Conservation (phyloP, 2,329 filamentous ascomycete genomes). For the Pseudogymnoascus sp. region DNA sequence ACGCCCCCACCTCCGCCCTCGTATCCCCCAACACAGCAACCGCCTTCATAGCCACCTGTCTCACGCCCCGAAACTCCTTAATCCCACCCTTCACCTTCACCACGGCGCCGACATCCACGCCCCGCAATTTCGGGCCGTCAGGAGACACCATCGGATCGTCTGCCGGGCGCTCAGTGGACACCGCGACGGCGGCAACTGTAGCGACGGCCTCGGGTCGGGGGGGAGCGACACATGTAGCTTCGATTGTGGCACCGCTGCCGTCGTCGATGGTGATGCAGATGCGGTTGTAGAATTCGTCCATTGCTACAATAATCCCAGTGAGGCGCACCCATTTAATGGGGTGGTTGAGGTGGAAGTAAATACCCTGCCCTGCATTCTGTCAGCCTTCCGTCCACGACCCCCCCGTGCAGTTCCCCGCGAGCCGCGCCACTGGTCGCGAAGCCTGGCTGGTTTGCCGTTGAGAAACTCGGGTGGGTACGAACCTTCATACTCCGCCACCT, state of each 20-base stretch:
- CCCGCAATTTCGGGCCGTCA: slow-evolving; percentile 18
- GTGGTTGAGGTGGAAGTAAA: slow-evolving; percentile 64
- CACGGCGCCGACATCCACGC: slow-evolving; percentile 44
- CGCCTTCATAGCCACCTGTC: slow-evolving; percentile 46
- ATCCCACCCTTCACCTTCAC: slow-evolving; percentile 50
- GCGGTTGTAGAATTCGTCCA: slow-evolving; percentile 41
- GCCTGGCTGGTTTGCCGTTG: neutral
- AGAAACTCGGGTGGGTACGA: slow-evolving; percentile 10
- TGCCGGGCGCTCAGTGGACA: neutral
- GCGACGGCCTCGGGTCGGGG: neutral
- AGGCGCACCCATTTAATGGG: slow-evolving; percentile 69
- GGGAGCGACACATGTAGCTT: slow-evolving; percentile 28
- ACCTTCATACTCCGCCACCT: slow-evolving; percentile 47
- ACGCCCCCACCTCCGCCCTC: slow-evolving; percentile 48
- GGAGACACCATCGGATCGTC: slow-evolving; percentile 35
- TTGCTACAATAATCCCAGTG: slow-evolving; percentile 59
- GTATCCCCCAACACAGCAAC: slow-evolving; percentile 42
- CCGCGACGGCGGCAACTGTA: neutral
- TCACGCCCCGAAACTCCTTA: slow-evolving; percentile 38
- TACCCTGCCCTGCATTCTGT: slow-evolving; percentile 39
- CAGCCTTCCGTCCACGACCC: neutral
- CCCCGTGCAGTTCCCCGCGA: neutral
- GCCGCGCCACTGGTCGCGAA: neutral
- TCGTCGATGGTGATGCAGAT: slow-evolving; percentile 55
- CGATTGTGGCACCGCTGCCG: slow-evolving; percentile 52